Percentiles rank a stretch among this genome's conserved stretches.
These are phyloP conservation scores for Ramaria sp. DNA, from an alignment of 768 basidiomycete genomes.

Conservation along the genomic window DNA sequence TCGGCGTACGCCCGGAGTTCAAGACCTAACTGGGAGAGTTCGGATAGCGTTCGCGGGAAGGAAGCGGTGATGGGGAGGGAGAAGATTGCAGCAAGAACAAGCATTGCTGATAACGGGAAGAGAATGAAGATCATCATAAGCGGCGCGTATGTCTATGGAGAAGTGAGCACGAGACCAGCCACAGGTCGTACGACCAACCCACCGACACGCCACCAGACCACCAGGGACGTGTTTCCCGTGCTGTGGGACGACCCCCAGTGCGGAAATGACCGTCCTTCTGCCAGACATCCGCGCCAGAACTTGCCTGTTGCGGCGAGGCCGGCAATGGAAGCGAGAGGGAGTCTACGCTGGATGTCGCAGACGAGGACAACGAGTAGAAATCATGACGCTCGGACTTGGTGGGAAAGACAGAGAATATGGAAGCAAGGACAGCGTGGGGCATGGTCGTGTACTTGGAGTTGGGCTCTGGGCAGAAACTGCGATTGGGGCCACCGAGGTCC, in stretches of 20 bases:
- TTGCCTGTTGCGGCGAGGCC: conserved; percentile 34
- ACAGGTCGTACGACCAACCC: not conserved
- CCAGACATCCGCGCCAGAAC: conserved; percentile 28
- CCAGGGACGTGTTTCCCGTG: conserved; percentile 3
- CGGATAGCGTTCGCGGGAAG: conserved; percentile 67
- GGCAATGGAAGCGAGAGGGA: conserved; percentile 35
- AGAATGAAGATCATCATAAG: conserved; percentile 59
- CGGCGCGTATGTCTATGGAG: conserved; percentile 27
- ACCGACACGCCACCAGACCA: conserved; percentile 5
- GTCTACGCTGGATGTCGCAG: conserved; percentile 32
- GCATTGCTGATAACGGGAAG: conserved; percentile 54
- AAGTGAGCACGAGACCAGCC: not conserved
- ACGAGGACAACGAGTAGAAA: conserved; percentile 25
- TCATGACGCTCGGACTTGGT: conserved; percentile 19
- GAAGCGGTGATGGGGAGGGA: conserved; percentile 61
- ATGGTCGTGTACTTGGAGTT: conserved; percentile 1
- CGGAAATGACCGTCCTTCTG: conserved; percentile 6
- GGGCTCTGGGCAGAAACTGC: conserved; percentile 9
- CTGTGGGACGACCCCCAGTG: conserved; percentile 6
- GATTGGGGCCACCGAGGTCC: conserved; percentile 10
- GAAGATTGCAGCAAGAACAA: conserved; percentile 34
- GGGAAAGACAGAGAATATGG: conserved; percentile 38
- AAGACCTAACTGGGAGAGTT: conserved; percentile 62
- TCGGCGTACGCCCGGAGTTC: conserved; percentile 73
- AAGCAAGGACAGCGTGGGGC: conserved; percentile 37